A percentile compares a stretch with the other conserved stretches of the same genome.
Evolutionary conservation across 1,284 basidiomycete genomes (phyloP).

Genomic region (Leccinum pachyderme): DNA sequence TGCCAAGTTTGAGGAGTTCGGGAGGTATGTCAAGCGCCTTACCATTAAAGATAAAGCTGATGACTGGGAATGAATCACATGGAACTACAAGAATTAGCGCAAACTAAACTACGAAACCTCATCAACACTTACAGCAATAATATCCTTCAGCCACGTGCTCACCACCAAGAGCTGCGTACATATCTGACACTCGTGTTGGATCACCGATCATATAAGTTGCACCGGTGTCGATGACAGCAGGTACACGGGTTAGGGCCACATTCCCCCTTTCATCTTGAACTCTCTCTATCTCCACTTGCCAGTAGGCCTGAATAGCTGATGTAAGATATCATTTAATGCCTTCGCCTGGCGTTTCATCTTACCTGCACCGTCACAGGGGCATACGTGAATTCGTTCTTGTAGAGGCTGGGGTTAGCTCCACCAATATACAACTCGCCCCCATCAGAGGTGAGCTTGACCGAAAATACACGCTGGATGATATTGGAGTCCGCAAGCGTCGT

Average conservation of each 20-base stretch:
- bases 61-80: background rate
- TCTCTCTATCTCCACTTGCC: background rate
- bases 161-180: background rate
- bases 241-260: background rate
- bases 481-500: background rate
- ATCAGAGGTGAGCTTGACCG: background rate
- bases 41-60: background rate
- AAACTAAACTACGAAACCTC: background rate
- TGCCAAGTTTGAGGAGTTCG: background rate
- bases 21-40: background rate
- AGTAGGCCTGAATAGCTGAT: background rate
- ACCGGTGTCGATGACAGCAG: background rate
- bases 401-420: background rate
- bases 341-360: background rate
- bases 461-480: background rate
- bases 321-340: background rate
- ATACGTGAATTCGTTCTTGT: background rate
- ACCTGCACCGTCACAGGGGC: background rate
- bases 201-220: background rate
- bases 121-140: background rate
- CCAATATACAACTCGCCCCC: background rate
- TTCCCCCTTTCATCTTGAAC: background rate
- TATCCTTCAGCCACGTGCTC: background rate
- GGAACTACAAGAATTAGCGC: background rate
- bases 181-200: background rate